These are phyloP conservation scores for Puccinellia tenuiflora DNA, from an alignment of 176 grass and related monocot genomes.

Conservation along the genomic window DNA sequence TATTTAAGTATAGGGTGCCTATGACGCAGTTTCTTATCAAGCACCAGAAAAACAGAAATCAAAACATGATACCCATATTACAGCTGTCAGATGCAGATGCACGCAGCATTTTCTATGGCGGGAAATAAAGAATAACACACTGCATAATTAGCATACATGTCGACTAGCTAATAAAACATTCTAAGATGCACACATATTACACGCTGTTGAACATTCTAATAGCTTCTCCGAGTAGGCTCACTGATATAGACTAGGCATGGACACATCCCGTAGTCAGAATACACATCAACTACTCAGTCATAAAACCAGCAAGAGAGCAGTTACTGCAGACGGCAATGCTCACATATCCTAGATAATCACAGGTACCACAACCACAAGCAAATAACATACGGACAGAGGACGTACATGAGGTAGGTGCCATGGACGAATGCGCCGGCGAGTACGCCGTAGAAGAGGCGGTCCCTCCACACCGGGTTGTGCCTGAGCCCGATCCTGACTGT, in stretches of 20 bases:
- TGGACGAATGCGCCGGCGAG: slow-evolving; percentile 85
- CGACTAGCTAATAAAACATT: too few species aligned
- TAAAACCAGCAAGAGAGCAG: neutral
- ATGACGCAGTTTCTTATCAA: neutral
- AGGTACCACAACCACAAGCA: neutral
- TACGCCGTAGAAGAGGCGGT: slow-evolving; percentile 87
- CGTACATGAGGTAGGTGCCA: slow-evolving; percentile 87
- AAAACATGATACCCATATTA: neutral
- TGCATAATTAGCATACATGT: neutral
- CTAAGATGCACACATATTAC: neutral
- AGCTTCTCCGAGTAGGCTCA: neutral
- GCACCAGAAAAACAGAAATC: neutral
- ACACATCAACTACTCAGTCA: neutral
- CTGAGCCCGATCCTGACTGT: slow-evolving; percentile 83
- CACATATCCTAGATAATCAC: neutral
- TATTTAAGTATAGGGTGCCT: too few species aligned
- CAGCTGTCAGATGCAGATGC: neutral
- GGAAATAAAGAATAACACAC: neutral
- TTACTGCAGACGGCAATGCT: slow-evolving; percentile 4
- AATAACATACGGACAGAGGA: neutral
- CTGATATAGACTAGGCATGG: neutral
- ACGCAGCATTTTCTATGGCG: neutral
- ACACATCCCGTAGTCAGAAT: neutral
- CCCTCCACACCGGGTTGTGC: slow-evolving; percentile 78
- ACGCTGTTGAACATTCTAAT: neutral